Base-by-base conservation (phyloP, 2,329 filamentous ascomycete genomes). In the Claviceps quebecensis region DNA sequence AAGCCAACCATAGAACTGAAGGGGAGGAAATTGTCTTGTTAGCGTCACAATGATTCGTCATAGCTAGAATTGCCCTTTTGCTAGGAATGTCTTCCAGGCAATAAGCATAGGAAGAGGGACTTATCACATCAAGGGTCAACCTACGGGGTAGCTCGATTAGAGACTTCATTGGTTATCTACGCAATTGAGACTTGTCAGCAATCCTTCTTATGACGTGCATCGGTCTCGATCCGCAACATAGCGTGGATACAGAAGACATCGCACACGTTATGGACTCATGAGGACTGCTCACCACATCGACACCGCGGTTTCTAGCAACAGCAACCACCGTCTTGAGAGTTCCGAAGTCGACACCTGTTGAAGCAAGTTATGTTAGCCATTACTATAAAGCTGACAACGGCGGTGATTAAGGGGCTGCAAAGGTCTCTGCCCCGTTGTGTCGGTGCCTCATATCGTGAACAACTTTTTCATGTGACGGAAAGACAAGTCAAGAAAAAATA, bases 141-240 rank as follows among this genome's bases (percentile, higher is more conserved):
- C 78, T 87, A 96, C 87, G 93, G 93, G 62, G 93, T 98, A 56
- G 88, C 83, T 72, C 93, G 85, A 80, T 98, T 97, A 60, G 93
- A 98, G 63, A 97, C 93, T 73, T 98, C 93, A 78, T 98, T 98
- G 75, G 88, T 86, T 68, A 98, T 95, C 89, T 95, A 64, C 52
- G 61, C 53, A 9, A 14, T n/a, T 34, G 17, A 6, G 11, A 11
- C 7, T 11, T 13, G 23, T 51, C 37, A 51, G 44, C 44, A 34
- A 46, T 11, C n/a, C 23, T n/a, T 16, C 22, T 17, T n/a, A 23
- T 13, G 8, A 34, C 3, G n/a, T n/a, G 3, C 14, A 11, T 34
- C 7, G 26, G 36, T 13, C 37, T 13, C 8, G 22, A 5, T 17
- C 16, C 19, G 22, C 7, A 29, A 38, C 17, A 38, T 43, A 37